These are phyloP conservation scores for Odontarrhena argentea DNA, from an alignment of 345 rosid genomes.

Conservation along the genomic window DNA sequence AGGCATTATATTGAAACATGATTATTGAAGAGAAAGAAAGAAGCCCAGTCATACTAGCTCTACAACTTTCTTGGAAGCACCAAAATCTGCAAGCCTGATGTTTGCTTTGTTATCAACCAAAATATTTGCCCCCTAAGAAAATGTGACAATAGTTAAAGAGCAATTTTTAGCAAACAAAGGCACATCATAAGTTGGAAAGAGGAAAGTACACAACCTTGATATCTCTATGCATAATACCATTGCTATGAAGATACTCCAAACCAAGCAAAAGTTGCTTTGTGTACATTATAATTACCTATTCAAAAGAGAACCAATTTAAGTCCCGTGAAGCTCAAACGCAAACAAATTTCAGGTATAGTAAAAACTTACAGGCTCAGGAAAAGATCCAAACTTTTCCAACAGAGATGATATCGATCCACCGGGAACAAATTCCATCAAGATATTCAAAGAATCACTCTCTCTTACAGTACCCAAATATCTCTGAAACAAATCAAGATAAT, in stretches of 20 bases:
- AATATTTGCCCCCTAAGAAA: conserved; percentile 79
- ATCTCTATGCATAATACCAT: conserved; percentile 88
- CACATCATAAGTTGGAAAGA: conserved; percentile 2
- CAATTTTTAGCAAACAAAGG: conserved; percentile 1
- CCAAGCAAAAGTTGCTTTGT: conserved; percentile 73
- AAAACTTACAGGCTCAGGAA: conserved; percentile 75
- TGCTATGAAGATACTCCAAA: conserved; percentile 74
- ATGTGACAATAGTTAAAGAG: conserved; percentile 12
- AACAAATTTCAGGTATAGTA: conserved; percentile 22
- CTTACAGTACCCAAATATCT: conserved; percentile 84
- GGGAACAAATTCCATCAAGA: conserved; percentile 77
- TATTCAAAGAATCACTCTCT: conserved; percentile 72
- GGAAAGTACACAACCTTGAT: conserved; percentile 56
- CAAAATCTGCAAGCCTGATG: conserved; percentile 89
- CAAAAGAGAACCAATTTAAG: background rate
- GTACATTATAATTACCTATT: conserved; percentile 73
- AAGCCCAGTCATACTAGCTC: conserved; percentile 47
- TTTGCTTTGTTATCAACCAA: conserved; percentile 91
- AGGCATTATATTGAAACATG: conserved; percentile 9
- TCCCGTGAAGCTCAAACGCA: conserved; percentile 21
- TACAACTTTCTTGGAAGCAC: conserved; percentile 90
- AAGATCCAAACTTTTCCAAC: conserved; percentile 79
- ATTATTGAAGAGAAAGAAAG: background rate
- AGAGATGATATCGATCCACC: conserved; percentile 88
- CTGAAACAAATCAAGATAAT: conserved; percentile 34